These are phyloP conservation scores for Gossypium turneri DNA, from an alignment of 345 rosid genomes.

Conservation along the genomic window DNA sequence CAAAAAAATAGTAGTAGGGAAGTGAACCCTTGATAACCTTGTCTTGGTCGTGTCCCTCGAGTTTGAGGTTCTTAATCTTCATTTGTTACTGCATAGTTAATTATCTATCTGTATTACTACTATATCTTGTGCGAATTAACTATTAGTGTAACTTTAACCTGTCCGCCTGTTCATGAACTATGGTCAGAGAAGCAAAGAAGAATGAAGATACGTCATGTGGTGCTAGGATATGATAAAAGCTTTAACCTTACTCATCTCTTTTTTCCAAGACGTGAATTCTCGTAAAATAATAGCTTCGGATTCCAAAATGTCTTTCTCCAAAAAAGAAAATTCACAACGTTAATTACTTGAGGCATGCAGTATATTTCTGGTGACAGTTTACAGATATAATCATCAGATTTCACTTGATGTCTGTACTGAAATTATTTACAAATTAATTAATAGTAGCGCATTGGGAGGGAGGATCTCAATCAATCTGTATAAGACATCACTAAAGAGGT, in stretches of 20 bases:
- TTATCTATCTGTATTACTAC: background rate
- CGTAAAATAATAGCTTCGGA: too few relatives aligned
- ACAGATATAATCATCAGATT: background rate
- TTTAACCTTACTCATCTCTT: too few relatives aligned
- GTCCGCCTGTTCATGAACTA: background rate
- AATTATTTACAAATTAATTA: background rate
- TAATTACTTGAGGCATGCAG: too few relatives aligned
- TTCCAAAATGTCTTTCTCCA: too few relatives aligned
- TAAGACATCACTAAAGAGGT: background rate
- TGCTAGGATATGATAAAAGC: too few relatives aligned
- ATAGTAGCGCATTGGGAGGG: too few relatives aligned
- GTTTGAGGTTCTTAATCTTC: slow-evolving; percentile 2
- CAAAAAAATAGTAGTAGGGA: too few relatives aligned
- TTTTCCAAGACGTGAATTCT: too few relatives aligned
- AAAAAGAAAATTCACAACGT: too few relatives aligned
- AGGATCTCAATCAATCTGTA: too few relatives aligned
- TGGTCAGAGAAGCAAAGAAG: too few relatives aligned
- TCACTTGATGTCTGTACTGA: background rate
- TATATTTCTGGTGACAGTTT: background rate
- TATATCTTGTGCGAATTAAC: background rate
- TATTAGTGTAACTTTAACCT: background rate
- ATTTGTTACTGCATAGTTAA: background rate
- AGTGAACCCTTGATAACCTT: slow-evolving; percentile 5
- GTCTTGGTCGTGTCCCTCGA: background rate
- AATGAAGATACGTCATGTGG: too few relatives aligned